Evolutionary conservation across 768 basidiomycete species (phyloP).

Genomic region (Mycena indigotica): DNA sequence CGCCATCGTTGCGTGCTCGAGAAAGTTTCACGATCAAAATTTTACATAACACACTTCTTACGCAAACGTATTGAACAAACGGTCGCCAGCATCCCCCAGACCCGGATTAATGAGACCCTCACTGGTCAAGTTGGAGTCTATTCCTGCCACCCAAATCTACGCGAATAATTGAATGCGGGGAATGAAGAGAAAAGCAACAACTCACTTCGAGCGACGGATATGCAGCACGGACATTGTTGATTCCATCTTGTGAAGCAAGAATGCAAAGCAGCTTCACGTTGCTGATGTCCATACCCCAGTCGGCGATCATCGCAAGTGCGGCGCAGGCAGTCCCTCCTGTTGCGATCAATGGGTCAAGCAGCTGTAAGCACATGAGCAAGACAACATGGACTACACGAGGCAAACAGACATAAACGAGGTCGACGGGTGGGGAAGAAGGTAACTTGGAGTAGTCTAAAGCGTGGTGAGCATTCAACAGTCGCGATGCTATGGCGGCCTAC

Average conservation of each 20-base stretch:
- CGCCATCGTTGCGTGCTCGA: constrained; percentile 14
- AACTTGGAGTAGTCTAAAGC: constrained; percentile 85
- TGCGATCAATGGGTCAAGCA: constrained; percentile 91
- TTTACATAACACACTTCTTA: neutral
- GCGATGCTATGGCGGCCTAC: constrained; percentile 40
- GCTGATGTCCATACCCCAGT: constrained; percentile 77
- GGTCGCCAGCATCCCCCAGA: constrained; percentile 88
- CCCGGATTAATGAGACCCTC: constrained; percentile 89
- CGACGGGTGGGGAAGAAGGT: constrained; percentile 72
- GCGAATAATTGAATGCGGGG: no score
- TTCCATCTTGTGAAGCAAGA: constrained; percentile 75
- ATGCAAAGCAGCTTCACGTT: constrained; percentile 83
- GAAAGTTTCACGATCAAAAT: constrained; percentile 35
- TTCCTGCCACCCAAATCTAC: constrained; percentile 85
- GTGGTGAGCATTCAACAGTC: neutral
- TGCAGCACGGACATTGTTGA: constrained; percentile 61
- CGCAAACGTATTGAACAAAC: constrained; percentile 74
- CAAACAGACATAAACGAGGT: constrained; percentile 59
- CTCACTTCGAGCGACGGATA: constrained; percentile 82
- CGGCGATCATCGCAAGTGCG: constrained; percentile 81
- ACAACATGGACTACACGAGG: neutral
- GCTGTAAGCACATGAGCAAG: constrained; percentile 13
- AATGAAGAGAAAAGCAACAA: neutral
- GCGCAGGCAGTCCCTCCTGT: constrained; percentile 93
- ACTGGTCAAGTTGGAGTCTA: constrained; percentile 70